Evolutionary conservation across 345 rosid species (phyloP).

Genomic region (Rhizophora apiculata): DNA sequence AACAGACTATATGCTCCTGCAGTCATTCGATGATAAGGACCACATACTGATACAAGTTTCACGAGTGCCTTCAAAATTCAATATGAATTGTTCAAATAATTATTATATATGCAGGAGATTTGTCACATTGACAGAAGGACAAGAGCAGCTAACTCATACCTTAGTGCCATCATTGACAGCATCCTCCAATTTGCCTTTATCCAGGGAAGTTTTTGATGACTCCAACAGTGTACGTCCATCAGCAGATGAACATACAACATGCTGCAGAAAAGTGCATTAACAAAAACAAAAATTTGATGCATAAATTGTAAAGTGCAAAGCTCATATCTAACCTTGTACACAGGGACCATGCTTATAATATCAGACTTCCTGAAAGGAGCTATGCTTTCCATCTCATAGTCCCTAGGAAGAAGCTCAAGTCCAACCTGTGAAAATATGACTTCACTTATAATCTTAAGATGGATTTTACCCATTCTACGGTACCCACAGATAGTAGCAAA

Average conservation of each 20-base stretch:
- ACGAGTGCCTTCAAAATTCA: slow-evolving; percentile 35
- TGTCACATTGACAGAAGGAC: background rate
- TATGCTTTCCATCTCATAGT: slow-evolving; percentile 29
- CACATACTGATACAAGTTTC: slow-evolving; percentile 36
- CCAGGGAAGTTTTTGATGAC: slow-evolving; percentile 34
- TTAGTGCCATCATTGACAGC: slow-evolving; percentile 35
- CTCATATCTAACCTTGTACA: slow-evolving; percentile 25
- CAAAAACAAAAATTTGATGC: background rate
- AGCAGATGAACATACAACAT: slow-evolving; percentile 38
- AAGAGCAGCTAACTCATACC: slow-evolving; percentile 18
- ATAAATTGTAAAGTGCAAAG: background rate
- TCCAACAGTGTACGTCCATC: slow-evolving; percentile 35
- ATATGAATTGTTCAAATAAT: slow-evolving; percentile 1
- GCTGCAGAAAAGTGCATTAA: slow-evolving; percentile 27
- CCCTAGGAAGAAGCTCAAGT: slow-evolving; percentile 36
- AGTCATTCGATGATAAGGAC: slow-evolving; percentile 38
- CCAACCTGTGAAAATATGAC: slow-evolving; percentile 35
- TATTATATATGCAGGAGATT: background rate
- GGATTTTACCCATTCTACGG: slow-evolving; percentile 6
- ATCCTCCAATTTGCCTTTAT: slow-evolving; percentile 38
- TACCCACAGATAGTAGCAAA: background rate
- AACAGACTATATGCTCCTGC: slow-evolving; percentile 39
- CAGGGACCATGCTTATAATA: slow-evolving; percentile 31
- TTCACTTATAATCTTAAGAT: slow-evolving; percentile 20
- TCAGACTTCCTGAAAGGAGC: slow-evolving; percentile 32